Percentiles rank a stretch among this genome's conserved stretches.
Evolutionary conservation across 441 rosid species (phyloP).

Genomic region (Macaranga tanarius): DNA sequence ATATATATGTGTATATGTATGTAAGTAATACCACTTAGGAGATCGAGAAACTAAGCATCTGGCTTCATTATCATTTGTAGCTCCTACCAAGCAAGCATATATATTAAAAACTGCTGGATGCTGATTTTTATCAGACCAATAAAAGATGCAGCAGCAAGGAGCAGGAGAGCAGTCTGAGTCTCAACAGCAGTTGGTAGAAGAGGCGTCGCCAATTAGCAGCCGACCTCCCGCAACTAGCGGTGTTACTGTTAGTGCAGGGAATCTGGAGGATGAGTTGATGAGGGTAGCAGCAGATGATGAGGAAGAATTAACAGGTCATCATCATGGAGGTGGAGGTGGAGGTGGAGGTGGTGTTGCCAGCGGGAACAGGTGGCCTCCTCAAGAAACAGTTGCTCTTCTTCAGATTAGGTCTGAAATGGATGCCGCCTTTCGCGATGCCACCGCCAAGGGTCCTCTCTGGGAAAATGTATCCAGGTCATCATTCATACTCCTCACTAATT

Average conservation of each 20-base stretch:
- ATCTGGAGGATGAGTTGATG: constrained; percentile 58
- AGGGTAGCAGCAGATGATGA: constrained; percentile 42
- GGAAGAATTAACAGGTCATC: constrained; percentile 34
- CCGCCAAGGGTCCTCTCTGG: constrained; percentile 85
- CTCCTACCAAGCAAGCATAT: too few species aligned
- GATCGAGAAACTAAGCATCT: too few species aligned
- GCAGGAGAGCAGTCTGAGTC: constrained; percentile 38
- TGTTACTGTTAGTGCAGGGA: too few species aligned
- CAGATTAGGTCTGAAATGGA: constrained; percentile 88
- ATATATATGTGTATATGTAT: too few species aligned
- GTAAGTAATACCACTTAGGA: too few species aligned
- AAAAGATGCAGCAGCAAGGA: constrained; percentile 68
- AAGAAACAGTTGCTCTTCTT: constrained; percentile 76
- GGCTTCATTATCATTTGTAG: too few species aligned
- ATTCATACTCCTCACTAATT: too few species aligned
- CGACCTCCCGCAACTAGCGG: constrained; percentile 55
- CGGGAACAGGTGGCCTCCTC: constrained; percentile 82
- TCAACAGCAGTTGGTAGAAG: constrained; percentile 50
- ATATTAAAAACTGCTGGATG: too few species aligned
- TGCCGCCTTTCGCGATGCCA: constrained; percentile 67
- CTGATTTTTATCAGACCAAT: not conserved
- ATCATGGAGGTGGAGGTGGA: constrained; percentile 13
- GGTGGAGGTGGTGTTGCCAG: constrained; percentile 31
- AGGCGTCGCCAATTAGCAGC: constrained; percentile 85
- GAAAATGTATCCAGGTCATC: constrained; percentile 82